Evolutionary conservation across 768 basidiomycete species (phyloP), one percentile per base, ranked within the genome.

Genomic region (Thelephora aurantiotincta): DNA sequence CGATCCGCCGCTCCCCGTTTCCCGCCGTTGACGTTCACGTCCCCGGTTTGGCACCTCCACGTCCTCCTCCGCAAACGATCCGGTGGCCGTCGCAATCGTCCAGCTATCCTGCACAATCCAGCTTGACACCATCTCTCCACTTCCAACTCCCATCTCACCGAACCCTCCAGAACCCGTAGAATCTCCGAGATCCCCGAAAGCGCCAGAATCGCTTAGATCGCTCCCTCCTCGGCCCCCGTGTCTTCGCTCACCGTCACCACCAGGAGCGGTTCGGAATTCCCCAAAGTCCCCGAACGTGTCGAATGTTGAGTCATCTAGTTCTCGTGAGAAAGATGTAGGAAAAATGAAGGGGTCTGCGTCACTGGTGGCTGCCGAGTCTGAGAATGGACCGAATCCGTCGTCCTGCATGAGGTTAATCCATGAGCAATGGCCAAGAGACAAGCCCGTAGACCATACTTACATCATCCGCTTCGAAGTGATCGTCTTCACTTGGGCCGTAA

Each of bases 361-460:
- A 35, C 64, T 63, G 0, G 68, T 56, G 1, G 72, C 70, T 1
- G 77, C 69, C 1, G 77, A 58, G 57, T 86, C 83, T 1, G 85
- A 78, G 64, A 90, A 89, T 5, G 87, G 84, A 2, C 86, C 87
- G 60, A 86, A 85, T n/a, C 65, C 71, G 48, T 82, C 82, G 62
- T 83, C 64, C 60, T 72, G 53, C 45, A 14, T 26, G 7, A 47
- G 16, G 5, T 18, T 54, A 14, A 26, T 48, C 46, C 33, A 13
- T 30, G 9, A 44, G 34, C n/a, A 35, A 53, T 18, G 16, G 50
- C 35, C 42, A 37, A 45, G 19, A 35, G 34, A 2, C 16, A 23
- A 42, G 7, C 13, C 48, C 7, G 35, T 16, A 42, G 44, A 51
- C 14, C 30, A 41, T 22, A 60, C 67, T 47, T 45, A 80, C 80